These are phyloP conservation scores for Pythium grandisporangium DNA, from an alignment of 352 stramenopile genomes.

Conservation along the genomic window DNA sequence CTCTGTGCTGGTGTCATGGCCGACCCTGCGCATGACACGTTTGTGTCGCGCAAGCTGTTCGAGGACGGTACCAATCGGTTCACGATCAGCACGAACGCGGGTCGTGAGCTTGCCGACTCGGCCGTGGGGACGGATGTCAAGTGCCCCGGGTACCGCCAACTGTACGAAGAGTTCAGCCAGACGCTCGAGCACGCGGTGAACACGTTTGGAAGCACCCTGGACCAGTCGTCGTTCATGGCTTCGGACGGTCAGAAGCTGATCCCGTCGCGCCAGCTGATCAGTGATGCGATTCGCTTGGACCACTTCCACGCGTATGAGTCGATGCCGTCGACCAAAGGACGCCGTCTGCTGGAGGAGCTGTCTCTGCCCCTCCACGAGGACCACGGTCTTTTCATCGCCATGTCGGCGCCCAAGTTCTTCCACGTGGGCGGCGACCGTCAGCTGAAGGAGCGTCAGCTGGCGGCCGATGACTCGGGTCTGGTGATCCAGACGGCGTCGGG, in stretches of 20 bases:
- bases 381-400: conserved; percentile 45
- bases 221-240: conserved; percentile 25
- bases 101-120: conserved; percentile 17
- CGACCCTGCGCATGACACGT: conserved; percentile 4
- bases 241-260: conserved; percentile 23
- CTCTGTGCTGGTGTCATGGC: conserved; percentile 22
- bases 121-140: conserved; percentile 7
- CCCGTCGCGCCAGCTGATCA: conserved; percentile 24
- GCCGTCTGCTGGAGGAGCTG: conserved; percentile 13
- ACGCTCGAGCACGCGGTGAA: conserved; percentile 29
- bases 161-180: conserved; percentile 31
- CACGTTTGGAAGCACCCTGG: conserved; percentile 23
- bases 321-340: background rate
- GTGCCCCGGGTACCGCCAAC: conserved; percentile 27
- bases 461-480: conserved; percentile 23
- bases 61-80: conserved; percentile 37
- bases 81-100: conserved; percentile 32
- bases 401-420: conserved; percentile 37
- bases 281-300: conserved; percentile 35
- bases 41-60: conserved; percentile 32
- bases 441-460: conserved; percentile 11
- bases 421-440: conserved; percentile 15
- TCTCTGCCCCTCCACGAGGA: conserved; percentile 52
- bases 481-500: conserved; percentile 22
- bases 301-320: conserved; percentile 52